Conservation (phyloP, 345 rosid species). For the Citrus glauca region DNA sequence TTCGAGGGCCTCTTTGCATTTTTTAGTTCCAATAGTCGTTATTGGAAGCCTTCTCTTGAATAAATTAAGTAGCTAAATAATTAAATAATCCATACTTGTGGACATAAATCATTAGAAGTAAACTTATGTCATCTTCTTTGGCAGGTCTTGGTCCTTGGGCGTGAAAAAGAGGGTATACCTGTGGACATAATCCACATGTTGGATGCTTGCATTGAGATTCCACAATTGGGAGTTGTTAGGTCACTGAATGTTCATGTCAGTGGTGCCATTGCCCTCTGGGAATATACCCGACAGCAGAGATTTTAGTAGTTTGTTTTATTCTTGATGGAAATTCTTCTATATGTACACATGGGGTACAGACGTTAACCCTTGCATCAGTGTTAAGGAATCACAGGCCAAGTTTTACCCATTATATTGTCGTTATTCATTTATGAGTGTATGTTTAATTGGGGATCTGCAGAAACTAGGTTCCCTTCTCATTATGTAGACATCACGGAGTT, state of each 20-base stretch:
- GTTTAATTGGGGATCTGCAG: not conserved
- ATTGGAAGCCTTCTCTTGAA: not conserved
- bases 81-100: not conserved
- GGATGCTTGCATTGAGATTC: slow-evolving; percentile 93
- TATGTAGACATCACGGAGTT: not conserved
- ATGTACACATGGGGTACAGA: not conserved
- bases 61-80: not conserved
- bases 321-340: not conserved
- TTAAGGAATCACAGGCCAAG: too few relatives aligned
- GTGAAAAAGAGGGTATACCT: slow-evolving; percentile 91
- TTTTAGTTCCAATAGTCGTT: not conserved
- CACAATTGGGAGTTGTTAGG: slow-evolving; percentile 90
- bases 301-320: slow-evolving; percentile 28
- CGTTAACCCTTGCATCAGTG: not conserved
- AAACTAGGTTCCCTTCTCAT: not conserved
- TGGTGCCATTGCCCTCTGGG: slow-evolving; percentile 97
- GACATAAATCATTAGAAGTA: not conserved
- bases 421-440: not conserved
- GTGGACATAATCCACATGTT: slow-evolving; percentile 84
- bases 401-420: not conserved
- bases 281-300: slow-evolving; percentile 90
- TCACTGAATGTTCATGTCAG: slow-evolving; percentile 96
- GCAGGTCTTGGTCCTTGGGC: slow-evolving; percentile 90
- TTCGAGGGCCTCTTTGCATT: not conserved
- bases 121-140: slow-evolving; percentile 8